phyloP scores from a whole-genome alignment of 2,329 filamentous ascomycete species.

The Fusarium poae region DNA sequence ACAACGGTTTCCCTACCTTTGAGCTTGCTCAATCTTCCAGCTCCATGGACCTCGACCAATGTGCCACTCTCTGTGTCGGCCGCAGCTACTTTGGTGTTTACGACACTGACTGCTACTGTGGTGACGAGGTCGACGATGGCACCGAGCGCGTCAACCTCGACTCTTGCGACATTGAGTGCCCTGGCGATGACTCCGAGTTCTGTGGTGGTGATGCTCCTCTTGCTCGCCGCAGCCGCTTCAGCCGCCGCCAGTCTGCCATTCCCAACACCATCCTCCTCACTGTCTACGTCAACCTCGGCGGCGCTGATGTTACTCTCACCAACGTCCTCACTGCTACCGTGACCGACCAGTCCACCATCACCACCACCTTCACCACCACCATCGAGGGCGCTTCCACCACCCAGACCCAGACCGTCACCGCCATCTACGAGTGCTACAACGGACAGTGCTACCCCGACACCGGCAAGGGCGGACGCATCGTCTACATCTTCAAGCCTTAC shows the following conservation, averaged over 20 bases:
- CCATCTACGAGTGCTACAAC: slow-evolving; percentile 37
- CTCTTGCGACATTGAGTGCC: slow-evolving; percentile 40
- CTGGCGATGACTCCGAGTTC: slow-evolving; percentile 39
- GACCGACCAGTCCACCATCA: slow-evolving; percentile 37
- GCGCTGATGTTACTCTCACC: slow-evolving; percentile 10
- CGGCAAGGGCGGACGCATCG: slow-evolving; percentile 2
- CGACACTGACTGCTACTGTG: slow-evolving; percentile 44
- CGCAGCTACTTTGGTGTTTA: slow-evolving; percentile 47
- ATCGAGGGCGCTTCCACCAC: slow-evolving; percentile 27
- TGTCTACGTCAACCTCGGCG: slow-evolving; percentile 35
- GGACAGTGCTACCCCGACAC: slow-evolving; percentile 35
- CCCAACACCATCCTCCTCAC: slow-evolving; percentile 44
- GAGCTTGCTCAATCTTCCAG: slow-evolving; percentile 18
- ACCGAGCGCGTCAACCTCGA: slow-evolving; percentile 23
- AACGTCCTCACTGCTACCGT: slow-evolving; percentile 30
- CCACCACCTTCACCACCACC: slow-evolving; percentile 39
- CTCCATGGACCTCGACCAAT: slow-evolving; percentile 47
- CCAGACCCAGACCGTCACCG: slow-evolving; percentile 35
- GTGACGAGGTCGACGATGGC: slow-evolving; percentile 32
- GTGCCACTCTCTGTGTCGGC: slow-evolving; percentile 43
- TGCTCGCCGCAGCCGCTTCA: slow-evolving; percentile 31
- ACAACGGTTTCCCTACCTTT: slow-evolving; percentile 45
- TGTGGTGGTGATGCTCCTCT: slow-evolving; percentile 42
- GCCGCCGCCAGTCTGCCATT: slow-evolving; percentile 33
- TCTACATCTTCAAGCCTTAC: slow-evolving; percentile 43